Base-by-base conservation (phyloP, 2,329 filamentous ascomycete species). In the Ceratocystis colombiana region DNA sequence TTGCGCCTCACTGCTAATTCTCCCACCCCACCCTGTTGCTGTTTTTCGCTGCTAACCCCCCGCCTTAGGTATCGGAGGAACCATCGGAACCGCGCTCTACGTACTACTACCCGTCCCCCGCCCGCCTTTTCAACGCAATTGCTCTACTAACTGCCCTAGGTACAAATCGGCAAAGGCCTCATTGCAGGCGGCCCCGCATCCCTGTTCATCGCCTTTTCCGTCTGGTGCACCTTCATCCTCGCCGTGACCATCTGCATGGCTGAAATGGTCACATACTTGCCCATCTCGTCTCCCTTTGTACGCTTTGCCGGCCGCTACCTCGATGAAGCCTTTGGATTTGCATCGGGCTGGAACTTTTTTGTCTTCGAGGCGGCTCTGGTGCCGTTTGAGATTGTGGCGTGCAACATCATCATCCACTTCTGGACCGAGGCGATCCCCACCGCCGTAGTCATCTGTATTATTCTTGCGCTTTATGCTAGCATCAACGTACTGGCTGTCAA, bases 201-300 rank as follows among this genome's bases (percentile, higher is more conserved):
- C 68, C 72, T 86, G 30, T 82, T 86, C 66, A 72, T 84, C 25
- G 84, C 83, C 45, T 87, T 86, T 69, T 62, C 79, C 10, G 75
- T 86, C 46, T 87, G 83, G 83, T 85, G 82, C 71, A 78, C 79
- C 48, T 80, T 86, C 53, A 83, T 86, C 69, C 78, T 86, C 28
- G 79, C 80, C 61, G 77, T 86, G 61, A 86, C 82, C 0, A 76
- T 84, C 68, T 80, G 77, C 72, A 83, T 88, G 76, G 85, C 86
- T 12, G 88, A 90, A 73, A 89, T 90, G 87, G 87, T 89, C 6
- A 88, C 86, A 0, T 89, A 88, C 69, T 77, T 89, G 1, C 88
- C 88, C 6, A 88, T 91, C 65, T 89, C 87, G 0, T 89, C 87
- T 50, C 87, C 88, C 0, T 91, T 92, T 73, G 88, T 91, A 72